phyloP scores from a whole-genome alignment of 345 rosid genomes.

The Noccaea bulbosa region DNA sequence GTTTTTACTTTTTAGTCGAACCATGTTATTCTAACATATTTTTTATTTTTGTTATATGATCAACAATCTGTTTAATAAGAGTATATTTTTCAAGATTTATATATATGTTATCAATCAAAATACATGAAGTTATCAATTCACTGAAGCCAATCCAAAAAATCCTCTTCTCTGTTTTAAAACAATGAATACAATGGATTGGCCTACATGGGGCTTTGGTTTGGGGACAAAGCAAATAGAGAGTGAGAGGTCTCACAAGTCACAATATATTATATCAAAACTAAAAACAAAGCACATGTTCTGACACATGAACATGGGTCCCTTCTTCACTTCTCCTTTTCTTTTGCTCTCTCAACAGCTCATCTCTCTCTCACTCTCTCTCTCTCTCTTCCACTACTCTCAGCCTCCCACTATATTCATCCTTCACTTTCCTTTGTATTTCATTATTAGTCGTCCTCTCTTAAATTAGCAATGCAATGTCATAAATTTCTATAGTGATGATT shows the following conservation, averaged over 20 bases:
- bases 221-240: slow-evolving; percentile 42
- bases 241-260: slow-evolving; percentile 40
- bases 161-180: neutral
- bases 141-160: slow-evolving; percentile 9
- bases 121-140: neutral
- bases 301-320: slow-evolving; percentile 47
- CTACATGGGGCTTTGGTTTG: slow-evolving; percentile 44
- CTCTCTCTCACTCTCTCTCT: slow-evolving; percentile 34
- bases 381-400: slow-evolving; percentile 44
- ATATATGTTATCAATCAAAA: neutral
- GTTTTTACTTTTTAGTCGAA: neutral
- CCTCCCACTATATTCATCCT: slow-evolving; percentile 40
- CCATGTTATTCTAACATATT: neutral
- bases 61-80: neutral
- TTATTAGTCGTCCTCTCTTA: slow-evolving; percentile 23
- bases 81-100: neutral
- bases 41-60: neutral
- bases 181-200: slow-evolving; percentile 36
- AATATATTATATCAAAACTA: slow-evolving; percentile 32
- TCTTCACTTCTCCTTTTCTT: slow-evolving; percentile 44
- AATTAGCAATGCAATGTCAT: slow-evolving; percentile 22
- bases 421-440: slow-evolving; percentile 25
- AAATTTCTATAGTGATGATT: slow-evolving; percentile 28
- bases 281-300: slow-evolving; percentile 48
- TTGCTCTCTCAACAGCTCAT: slow-evolving; percentile 44